A percentile compares a stretch with the other conserved stretches of the same genome.
phyloP scores from a whole-genome alignment of 148 eudicot genomes.

The Amaranthus cruentus region DNA sequence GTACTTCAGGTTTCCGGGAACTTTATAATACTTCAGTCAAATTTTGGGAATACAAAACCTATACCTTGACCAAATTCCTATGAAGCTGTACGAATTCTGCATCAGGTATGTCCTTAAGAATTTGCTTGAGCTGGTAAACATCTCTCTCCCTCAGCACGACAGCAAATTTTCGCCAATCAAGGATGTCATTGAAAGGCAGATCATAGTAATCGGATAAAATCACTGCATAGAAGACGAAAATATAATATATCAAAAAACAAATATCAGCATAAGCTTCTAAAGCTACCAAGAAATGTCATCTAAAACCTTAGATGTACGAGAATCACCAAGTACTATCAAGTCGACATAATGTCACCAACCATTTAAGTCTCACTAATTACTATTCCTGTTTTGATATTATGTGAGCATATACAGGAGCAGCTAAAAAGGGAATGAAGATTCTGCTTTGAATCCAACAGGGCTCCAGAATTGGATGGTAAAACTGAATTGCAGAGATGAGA shows the following conservation, averaged over 20 bases:
- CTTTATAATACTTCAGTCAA: not conserved
- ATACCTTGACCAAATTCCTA: constrained; percentile 64
- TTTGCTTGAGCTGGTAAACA: constrained; percentile 70
- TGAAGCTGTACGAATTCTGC: constrained; percentile 55
- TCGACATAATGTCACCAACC: constrained; percentile 1
- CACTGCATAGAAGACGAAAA: constrained; percentile 33
- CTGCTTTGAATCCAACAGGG: no score
- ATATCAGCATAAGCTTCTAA: not conserved
- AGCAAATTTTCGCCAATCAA: constrained; percentile 65
- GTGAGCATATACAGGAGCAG: not conserved
- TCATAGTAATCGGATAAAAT: constrained; percentile 73
- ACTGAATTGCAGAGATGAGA: no score
- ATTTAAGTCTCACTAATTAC: not conserved
- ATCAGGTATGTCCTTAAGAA: constrained; percentile 52
- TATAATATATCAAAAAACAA: not conserved
- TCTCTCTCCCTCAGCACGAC: constrained; percentile 66
- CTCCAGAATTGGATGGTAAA: no score
- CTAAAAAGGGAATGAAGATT: no score
- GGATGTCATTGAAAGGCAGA: constrained; percentile 64
- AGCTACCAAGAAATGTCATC: not conserved
- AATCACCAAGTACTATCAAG: not conserved
- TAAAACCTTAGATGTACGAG: not conserved
- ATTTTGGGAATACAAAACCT: not conserved
- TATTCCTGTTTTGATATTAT: not conserved
- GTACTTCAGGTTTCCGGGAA: not conserved